Conservation (phyloP, 2,329 filamentous ascomycete genomes). For the Xylaria sp. region DNA sequence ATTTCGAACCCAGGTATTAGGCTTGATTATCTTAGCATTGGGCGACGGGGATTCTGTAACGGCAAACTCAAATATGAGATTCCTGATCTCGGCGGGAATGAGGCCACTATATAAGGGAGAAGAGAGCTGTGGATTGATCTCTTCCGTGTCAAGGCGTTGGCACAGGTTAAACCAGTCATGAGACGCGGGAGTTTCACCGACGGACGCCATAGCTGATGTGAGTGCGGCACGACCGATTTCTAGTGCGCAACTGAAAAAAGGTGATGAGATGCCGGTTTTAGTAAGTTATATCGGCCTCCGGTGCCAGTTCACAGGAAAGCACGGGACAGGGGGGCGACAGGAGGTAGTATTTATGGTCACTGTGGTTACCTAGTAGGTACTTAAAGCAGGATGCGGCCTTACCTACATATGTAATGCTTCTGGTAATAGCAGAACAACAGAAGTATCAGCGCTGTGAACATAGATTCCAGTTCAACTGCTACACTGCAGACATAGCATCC, state of each 20-base stretch:
- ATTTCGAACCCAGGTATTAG: conserved; percentile 37
- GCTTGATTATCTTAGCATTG: conserved; percentile 8
- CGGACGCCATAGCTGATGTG: conserved; percentile 6
- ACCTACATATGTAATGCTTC: neutral
- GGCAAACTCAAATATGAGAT: conserved; percentile 50
- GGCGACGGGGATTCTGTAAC: conserved; percentile 42
- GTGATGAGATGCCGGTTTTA: neutral
- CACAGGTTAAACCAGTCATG: conserved; percentile 28
- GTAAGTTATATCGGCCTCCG: neutral
- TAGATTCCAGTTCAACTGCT: too few relatives aligned
- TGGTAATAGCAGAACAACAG: conserved; percentile 2
- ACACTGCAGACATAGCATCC: too few relatives aligned
- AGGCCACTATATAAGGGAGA: conserved; percentile 40
- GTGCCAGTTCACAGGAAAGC: neutral
- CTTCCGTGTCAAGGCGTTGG: conserved; percentile 34
- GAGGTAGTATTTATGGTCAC: neutral
- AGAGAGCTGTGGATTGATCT: conserved; percentile 38
- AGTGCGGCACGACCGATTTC: neutral
- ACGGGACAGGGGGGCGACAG: neutral
- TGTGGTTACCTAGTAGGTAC: neutral
- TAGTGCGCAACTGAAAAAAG: neutral
- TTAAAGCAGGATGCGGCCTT: neutral
- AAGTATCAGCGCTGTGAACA: neutral
- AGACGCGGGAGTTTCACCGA: neutral
- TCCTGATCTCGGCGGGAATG: conserved; percentile 50